These are phyloP conservation scores for Trichoderma simmonsii DNA, from an alignment of 2,329 filamentous ascomycete genomes.

Conservation along the genomic window DNA sequence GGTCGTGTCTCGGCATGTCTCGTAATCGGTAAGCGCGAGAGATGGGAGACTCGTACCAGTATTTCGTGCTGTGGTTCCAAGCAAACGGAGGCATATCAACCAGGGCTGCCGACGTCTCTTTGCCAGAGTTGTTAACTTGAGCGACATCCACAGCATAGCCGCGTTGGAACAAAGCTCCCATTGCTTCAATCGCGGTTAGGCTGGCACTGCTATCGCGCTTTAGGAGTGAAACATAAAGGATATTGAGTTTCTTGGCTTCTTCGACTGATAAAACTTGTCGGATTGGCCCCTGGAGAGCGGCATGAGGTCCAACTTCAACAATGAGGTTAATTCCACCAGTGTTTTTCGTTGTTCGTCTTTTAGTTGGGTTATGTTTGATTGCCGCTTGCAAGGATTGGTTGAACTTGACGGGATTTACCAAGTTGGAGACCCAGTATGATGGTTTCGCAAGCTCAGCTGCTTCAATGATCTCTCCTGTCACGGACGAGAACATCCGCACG, in stretches of 20 bases:
- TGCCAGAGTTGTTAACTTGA: not conserved
- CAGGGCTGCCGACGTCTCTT: not conserved
- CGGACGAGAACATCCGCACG: not conserved
- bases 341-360: not conserved
- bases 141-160: not conserved
- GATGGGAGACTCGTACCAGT: not conserved
- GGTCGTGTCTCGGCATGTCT: not conserved
- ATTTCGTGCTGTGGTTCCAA: not conserved
- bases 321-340: not conserved
- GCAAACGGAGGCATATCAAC: not conserved
- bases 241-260: not conserved
- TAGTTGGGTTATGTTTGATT: not conserved
- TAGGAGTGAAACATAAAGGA: not conserved
- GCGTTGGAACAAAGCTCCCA: not conserved
- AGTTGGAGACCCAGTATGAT: not conserved
- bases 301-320: not conserved
- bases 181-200: not conserved
- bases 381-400: not conserved
- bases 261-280: not conserved
- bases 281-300: not conserved
- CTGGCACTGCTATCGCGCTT: not conserved
- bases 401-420: not conserved
- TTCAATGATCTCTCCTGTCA: not conserved
- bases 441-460: not conserved
- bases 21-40: not conserved